Percentiles rank a stretch among this genome's conserved stretches.
Conservation (phyloP, 2,329 filamentous ascomycete species). For the Akanthomyces dipterigenus region DNA sequence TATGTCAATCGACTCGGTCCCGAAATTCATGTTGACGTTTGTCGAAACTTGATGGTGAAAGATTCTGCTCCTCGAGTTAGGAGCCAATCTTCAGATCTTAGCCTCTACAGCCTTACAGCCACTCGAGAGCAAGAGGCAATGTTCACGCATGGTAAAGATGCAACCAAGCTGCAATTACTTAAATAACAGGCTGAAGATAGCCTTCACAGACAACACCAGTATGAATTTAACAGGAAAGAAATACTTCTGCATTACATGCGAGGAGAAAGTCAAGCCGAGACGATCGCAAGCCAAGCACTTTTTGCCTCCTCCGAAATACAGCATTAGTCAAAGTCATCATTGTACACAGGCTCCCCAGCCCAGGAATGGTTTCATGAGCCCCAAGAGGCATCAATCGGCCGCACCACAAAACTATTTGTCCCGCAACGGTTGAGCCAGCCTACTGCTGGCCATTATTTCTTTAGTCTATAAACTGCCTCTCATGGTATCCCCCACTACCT, state of each 20-base stretch:
- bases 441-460: slow-evolving; percentile 9
- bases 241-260: slow-evolving; percentile 16
- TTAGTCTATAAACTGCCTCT: slow-evolving; percentile 13
- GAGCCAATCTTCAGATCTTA: too few species aligned
- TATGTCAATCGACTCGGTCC: too few species aligned
- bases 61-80: too few species aligned
- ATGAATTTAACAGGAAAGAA: slow-evolving; percentile 6
- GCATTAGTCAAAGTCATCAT: slow-evolving; percentile 35
- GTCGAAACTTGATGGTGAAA: too few species aligned
- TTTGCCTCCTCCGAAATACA: slow-evolving; percentile 25
- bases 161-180: too few species aligned
- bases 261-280: slow-evolving; percentile 17
- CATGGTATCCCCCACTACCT: slow-evolving; percentile 12
- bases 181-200: neutral
- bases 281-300: slow-evolving; percentile 22
- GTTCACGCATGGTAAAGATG: too few species aligned
- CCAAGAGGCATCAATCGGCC: neutral
- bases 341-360: slow-evolving; percentile 32
- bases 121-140: too few species aligned
- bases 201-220: neutral
- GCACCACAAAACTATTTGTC: neutral
- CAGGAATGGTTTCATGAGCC: slow-evolving; percentile 18
- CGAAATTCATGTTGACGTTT: too few species aligned
- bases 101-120: too few species aligned
- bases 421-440: slow-evolving; percentile 4